These are phyloP conservation scores for Hypoxylon sp. DNA, from an alignment of 2,329 filamentous ascomycete genomes.

Conservation along the genomic window DNA sequence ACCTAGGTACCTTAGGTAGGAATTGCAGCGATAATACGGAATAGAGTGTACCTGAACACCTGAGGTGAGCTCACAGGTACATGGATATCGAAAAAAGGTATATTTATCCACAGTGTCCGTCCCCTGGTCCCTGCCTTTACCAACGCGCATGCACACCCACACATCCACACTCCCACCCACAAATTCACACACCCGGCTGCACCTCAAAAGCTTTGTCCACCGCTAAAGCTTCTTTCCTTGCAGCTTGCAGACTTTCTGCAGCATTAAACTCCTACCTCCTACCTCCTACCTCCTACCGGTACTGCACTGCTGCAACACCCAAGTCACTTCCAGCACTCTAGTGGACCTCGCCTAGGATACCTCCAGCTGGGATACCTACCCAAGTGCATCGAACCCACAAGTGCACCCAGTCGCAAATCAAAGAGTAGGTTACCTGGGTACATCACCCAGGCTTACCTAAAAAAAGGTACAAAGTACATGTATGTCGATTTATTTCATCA, in stretches of 20 bases:
- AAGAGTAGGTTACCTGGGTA: constrained; percentile 3
- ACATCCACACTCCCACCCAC: background rate
- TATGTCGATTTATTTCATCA: constrained; percentile 2
- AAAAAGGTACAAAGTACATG: too few species aligned
- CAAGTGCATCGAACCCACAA: background rate
- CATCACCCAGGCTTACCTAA: background rate
- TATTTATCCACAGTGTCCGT: constrained; percentile 19
- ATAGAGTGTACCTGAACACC: too few species aligned
- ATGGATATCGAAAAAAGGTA: background rate
- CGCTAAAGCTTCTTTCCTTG: background rate
- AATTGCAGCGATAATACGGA: too few species aligned
- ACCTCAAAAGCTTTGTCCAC: background rate
- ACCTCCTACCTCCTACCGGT: too few species aligned
- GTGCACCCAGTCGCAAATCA: background rate
- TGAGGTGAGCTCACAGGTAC: background rate
- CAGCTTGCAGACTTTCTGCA: too few species aligned
- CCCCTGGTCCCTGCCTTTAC: constrained; percentile 27
- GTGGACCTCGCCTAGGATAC: background rate
- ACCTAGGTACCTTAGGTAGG: too few species aligned
- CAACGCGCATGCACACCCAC: constrained; percentile 28
- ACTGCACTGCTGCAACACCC: background rate
- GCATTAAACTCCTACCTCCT: too few species aligned
- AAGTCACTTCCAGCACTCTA: background rate
- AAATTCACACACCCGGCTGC: background rate
- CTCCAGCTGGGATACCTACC: too few species aligned